Evolutionary conservation across 805 yeast genomes (phyloP), one percentile per base, ranked within the genome.

Genomic region (Kodamaea sagamina): DNA sequence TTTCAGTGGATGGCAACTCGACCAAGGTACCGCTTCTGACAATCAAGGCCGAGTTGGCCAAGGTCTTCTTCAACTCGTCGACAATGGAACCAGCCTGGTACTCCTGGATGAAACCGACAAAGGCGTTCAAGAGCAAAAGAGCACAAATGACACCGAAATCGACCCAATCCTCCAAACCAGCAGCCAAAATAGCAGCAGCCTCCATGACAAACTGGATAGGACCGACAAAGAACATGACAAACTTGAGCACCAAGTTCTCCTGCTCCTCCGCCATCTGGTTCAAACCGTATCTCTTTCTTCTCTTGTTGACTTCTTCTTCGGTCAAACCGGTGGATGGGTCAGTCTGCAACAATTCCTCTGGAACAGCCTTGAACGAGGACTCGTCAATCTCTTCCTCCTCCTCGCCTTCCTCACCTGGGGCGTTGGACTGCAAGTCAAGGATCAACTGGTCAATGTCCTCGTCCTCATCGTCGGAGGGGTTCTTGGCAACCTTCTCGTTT

Each of bases 1-100:
- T 81, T 65, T 89, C 95, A 58, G 79, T 79, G 54, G 96, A 83
- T 56, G 82, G 82, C 54, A 88, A 71, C 74, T 88, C 96, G 57
- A 77, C 69, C 50, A 84, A 66, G 49, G 76, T 71, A 71, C 95
- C 92, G 67, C 88, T 82, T 77, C 97, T 83, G 63, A 89, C 74
- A 58, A 87, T 89, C 53, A 77, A 71, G 57, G 97, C 96, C 68
- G 88, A 68, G 79, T 88, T 86, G 52, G 97, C 96, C 62, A 89
- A 77, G 61, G 96, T 88, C 75, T 89, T 90, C 79, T 89, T 90
- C 75, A 89, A 82, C 71, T 89, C 97, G 46, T 89, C 96, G 57
- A 89, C 97, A 78, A 89, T 89, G 51, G 96, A 89, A 78, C 97
- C 97, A 54, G 97, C 97, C 75, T 89, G 96, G 85, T 75, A 90